Conservation (phyloP, 2,329 filamentous ascomycete species). For the Paecilomyces variotii region DNA sequence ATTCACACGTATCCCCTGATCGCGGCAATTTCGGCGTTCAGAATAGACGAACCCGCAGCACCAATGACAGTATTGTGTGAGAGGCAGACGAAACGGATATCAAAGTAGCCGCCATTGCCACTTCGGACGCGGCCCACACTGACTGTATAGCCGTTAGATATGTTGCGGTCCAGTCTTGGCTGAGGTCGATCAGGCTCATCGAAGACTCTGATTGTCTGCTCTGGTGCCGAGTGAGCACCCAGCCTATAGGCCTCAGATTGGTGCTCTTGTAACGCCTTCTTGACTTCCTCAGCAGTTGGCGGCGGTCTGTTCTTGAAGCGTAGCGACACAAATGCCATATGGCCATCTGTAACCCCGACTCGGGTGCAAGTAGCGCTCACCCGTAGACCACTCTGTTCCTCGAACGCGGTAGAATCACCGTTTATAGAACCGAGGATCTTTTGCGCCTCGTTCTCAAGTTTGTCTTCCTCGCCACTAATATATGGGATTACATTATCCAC, state of each 20-base stretch:
- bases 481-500: slow-evolving; percentile 93
- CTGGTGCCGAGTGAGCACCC: slow-evolving; percentile 79
- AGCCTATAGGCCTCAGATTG: slow-evolving; percentile 72
- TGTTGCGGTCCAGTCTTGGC: slow-evolving; percentile 79
- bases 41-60: slow-evolving; percentile 84
- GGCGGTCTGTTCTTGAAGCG: slow-evolving; percentile 68
- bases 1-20: slow-evolving; percentile 72
- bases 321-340: slow-evolving; percentile 88
- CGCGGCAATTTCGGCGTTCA: slow-evolving; percentile 88
- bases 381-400: slow-evolving; percentile 64
- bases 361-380: slow-evolving; percentile 87
- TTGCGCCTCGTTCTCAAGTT: slow-evolving; percentile 86
- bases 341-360: slow-evolving; percentile 89
- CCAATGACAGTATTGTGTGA: slow-evolving; percentile 92
- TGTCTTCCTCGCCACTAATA: slow-evolving; percentile 91
- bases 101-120: slow-evolving; percentile 78
- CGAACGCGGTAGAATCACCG: slow-evolving; percentile 62
- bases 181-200: slow-evolving; percentile 87
- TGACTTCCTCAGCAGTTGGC: slow-evolving; percentile 68
- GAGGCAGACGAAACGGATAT: slow-evolving; percentile 88
- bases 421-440: slow-evolving; percentile 84
- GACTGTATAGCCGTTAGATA: slow-evolving; percentile 79
- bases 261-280: slow-evolving; percentile 71
- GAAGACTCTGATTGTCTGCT: slow-evolving; percentile 75
- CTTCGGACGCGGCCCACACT: slow-evolving; percentile 83